Base-by-base conservation (phyloP, 495 filamentous ascomycete genomes). In the Pseudevernia furfuracea region DNA sequence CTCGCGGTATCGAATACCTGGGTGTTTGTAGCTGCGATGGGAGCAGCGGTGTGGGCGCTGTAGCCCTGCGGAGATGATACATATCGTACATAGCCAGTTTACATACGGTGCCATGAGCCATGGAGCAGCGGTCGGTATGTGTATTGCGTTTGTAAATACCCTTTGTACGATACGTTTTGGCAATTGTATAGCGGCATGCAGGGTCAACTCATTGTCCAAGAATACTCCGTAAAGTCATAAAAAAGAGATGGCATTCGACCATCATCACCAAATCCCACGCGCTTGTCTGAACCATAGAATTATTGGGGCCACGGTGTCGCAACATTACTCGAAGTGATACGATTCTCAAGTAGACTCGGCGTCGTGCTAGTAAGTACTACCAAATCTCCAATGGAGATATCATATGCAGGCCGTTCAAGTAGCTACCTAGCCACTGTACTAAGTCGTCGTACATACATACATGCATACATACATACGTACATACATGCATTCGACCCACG, bases 11-110 rank as follows among this genome's bases (percentile, higher is more conserved):
- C 63, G n/a, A 60, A 32, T 14, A 62, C 52, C 3, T 65, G 62
- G 63, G 43, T 61, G 15, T 59, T 62, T 25, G 59, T 37, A 39
- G 44, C 60, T 10, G 63, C 46, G 21, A 10, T 66, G 25, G 67
- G 63, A 28, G 62, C 49, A 12, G 23, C 44, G 34, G 25, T 68
- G 58, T 68, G 66, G 66, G 30, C 52, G 52, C 52, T 55, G 28
- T 55, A 34, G 30, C 15, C 1, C 52, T 23, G 30, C 52, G n/a
- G 28, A 9, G 30, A 55, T 34, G 23, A 32, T 30, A 10, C 17
- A 34, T 10, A 23, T 21, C 3, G 52, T 55, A 55, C 52, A 55
- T 36, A 21, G 7, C 30, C 17, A 49, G 8, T 11, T 23, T 49
- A 49, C n/a, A 49, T 28, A 28, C 12, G 8, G 46, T 21, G 15